Conservation (phyloP, 2,329 filamentous ascomycete genomes). For the Pseudocercospora fijiensis region DNA sequence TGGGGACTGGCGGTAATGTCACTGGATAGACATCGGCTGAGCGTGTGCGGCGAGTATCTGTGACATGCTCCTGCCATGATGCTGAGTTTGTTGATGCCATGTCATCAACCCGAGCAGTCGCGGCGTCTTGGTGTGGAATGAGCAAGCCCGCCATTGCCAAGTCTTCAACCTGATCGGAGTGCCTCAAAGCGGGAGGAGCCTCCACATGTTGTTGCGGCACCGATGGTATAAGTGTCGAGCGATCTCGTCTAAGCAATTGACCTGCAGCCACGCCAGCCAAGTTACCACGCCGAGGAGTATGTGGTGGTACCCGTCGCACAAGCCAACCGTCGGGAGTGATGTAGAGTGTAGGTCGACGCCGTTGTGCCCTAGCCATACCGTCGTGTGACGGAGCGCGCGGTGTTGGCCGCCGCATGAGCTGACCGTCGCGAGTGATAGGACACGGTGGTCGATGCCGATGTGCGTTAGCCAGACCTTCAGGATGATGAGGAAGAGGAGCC, state of each 20-base stretch:
- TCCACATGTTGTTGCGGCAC: not conserved
- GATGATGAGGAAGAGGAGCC: not conserved
- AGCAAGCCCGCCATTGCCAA: not conserved
- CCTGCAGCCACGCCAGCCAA: not conserved
- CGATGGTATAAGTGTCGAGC: not conserved
- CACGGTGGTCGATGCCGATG: not conserved
- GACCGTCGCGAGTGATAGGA: not conserved
- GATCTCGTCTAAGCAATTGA: not conserved
- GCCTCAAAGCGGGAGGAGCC: not conserved
- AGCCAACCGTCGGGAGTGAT: not conserved
- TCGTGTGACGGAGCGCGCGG: not conserved
- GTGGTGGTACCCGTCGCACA: not conserved
- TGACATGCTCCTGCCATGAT: not conserved
- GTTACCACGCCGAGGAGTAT: not conserved
- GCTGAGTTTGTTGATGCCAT: not conserved
- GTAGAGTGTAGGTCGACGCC: not conserved
- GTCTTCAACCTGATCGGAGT: not conserved
- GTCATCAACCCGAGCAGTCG: not conserved
- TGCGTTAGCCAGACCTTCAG: not conserved
- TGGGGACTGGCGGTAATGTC: not conserved
- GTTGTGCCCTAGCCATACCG: not conserved
- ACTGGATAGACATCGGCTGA: not conserved
- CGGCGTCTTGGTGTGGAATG: not conserved
- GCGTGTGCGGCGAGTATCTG: not conserved
- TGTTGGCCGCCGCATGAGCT: not conserved